Evolutionary conservation across 1,284 basidiomycete species (phyloP).

Genomic region (Erythrobasidium hasegawianum): DNA sequence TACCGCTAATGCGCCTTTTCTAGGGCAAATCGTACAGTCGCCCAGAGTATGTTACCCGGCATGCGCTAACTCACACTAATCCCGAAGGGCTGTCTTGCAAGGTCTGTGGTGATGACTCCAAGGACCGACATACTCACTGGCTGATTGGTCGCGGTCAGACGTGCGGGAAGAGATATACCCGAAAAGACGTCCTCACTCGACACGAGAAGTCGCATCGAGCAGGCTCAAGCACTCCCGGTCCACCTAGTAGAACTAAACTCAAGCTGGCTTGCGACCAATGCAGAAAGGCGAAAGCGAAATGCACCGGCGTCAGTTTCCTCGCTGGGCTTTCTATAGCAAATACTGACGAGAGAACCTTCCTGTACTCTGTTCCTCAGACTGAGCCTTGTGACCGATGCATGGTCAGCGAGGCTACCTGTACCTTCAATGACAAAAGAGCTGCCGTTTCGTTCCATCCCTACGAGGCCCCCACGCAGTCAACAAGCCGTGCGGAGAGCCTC

Average conservation of each 20-base stretch:
- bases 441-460: not conserved
- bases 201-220: not conserved
- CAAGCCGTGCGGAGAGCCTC: not conserved
- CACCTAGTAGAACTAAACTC: not conserved
- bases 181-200: constrained; percentile 1
- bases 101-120: not conserved
- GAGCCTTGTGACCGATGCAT: not conserved
- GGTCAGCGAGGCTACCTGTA: not conserved
- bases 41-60: not conserved
- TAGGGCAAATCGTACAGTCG: not conserved
- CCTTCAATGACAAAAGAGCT: not conserved
- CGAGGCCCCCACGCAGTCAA: not conserved
- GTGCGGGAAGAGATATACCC: not conserved
- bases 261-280: not conserved
- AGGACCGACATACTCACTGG: not conserved
- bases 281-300: not conserved
- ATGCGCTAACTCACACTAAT: not conserved
- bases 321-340: not conserved
- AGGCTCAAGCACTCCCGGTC: not conserved
- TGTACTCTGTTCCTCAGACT: too few relatives aligned
- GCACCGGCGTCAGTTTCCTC: not conserved
- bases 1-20: too few relatives aligned
- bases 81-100: not conserved
- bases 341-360: not conserved
- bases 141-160: not conserved